Conservation (phyloP, 805 yeast species). For the Candida sakaeoensis region DNA sequence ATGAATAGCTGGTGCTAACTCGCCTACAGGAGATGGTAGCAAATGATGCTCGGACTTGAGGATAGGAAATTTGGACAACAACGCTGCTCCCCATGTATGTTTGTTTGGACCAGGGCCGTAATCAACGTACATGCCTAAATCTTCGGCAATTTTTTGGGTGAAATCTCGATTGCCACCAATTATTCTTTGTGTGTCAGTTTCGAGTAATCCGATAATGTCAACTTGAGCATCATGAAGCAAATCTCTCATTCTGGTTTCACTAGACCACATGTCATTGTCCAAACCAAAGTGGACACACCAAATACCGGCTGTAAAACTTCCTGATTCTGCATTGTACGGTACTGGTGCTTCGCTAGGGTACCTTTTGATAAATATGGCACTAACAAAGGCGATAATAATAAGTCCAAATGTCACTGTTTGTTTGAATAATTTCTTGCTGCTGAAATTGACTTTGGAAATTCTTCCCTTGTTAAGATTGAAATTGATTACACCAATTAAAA, state of each 20-base stretch:
- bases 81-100: conserved; percentile 97
- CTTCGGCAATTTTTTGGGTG: conserved; percentile 88
- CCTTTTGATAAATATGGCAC: conserved; percentile 55
- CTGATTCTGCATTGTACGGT: conserved; percentile 45
- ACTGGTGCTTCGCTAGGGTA: conserved; percentile 63
- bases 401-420: conserved; percentile 34
- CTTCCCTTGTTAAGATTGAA: conserved; percentile 23
- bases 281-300: conserved; percentile 98
- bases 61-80: conserved; percentile 92
- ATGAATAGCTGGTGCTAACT: conserved; percentile 95
- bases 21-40: conserved; percentile 96
- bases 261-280: conserved; percentile 97
- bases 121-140: conserved; percentile 90
- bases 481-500: conserved; percentile 51
- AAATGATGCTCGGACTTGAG: conserved; percentile 85
- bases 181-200: conserved; percentile 89
- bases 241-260: conserved; percentile 84
- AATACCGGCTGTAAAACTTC: conserved; percentile 86
- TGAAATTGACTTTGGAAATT: conserved; percentile 5
- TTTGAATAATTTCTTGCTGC: conserved; percentile 1
- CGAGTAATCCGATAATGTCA: conserved; percentile 87
- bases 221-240: conserved; percentile 81
- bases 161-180: conserved; percentile 95
- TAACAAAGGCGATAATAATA: conserved; percentile 47
- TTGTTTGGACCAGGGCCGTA: conserved; percentile 97